phyloP scores from a whole-genome alignment of 139 green algal genomes.

The Coelastrella sp. region DNA sequence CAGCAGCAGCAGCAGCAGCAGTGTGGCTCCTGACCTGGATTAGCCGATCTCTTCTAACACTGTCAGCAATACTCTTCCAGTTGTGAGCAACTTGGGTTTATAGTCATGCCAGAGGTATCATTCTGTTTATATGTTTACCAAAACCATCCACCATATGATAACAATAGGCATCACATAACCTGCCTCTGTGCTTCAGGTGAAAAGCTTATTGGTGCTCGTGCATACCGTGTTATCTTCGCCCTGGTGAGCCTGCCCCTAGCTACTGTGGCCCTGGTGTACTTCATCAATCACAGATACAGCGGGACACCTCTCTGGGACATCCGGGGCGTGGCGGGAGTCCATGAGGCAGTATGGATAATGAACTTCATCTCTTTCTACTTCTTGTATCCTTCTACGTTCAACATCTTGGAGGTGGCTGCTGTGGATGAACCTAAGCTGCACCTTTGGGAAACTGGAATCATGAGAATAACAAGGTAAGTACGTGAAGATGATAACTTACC shows the following conservation, averaged over 20 bases:
- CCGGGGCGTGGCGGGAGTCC: slow-evolving; percentile 79
- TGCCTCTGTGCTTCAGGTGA: slow-evolving; percentile 83
- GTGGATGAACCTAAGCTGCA: slow-evolving; percentile 97
- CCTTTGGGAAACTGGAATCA: slow-evolving; percentile 95
- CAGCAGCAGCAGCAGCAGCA: background rate
- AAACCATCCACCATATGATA: no score
- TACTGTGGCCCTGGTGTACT: slow-evolving; percentile 90
- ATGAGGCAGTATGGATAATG: slow-evolving; percentile 87
- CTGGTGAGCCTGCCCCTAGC: slow-evolving; percentile 90
- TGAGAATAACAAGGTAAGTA: slow-evolving; percentile 87
- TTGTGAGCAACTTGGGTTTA: no score
- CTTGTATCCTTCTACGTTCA: slow-evolving; percentile 99
- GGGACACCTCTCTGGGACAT: slow-evolving; percentile 90
- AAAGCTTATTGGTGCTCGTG: slow-evolving; percentile 86
- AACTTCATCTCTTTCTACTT: slow-evolving; percentile 99
- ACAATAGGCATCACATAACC: no score
- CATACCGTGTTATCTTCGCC: slow-evolving; percentile 95
- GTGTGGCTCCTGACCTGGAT: no score
- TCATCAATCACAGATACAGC: slow-evolving; percentile 97
- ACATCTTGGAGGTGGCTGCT: slow-evolving; percentile 96
- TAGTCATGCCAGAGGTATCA: no score
- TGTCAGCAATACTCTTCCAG: no score
- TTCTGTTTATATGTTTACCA: no score
- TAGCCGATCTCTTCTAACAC: no score
- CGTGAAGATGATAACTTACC: no score